phyloP scores from a whole-genome alignment of 192 early-diverging fungal species.

The Coemansia sp. region DNA sequence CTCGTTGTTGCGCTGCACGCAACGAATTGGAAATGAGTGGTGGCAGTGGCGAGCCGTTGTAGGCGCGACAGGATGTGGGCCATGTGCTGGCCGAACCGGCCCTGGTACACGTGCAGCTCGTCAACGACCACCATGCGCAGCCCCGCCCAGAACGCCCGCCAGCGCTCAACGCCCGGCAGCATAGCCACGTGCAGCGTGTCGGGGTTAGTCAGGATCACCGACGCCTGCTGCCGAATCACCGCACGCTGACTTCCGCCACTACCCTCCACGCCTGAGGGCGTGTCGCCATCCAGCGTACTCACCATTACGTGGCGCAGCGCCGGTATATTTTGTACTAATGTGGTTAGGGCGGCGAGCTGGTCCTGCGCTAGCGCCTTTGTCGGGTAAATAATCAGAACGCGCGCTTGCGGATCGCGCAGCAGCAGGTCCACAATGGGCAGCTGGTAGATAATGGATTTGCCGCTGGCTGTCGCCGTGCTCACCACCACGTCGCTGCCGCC shows the following conservation, averaged over 20 bases:
- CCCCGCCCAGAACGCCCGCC: slow-evolving; percentile 58
- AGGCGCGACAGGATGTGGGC: slow-evolving; percentile 67
- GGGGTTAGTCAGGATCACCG: slow-evolving; percentile 78
- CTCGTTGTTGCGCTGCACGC: slow-evolving; percentile 74
- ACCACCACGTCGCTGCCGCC: slow-evolving; percentile 60
- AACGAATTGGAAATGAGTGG: slow-evolving; percentile 60
- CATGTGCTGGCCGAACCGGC: slow-evolving; percentile 66
- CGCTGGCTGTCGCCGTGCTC: slow-evolving; percentile 75
- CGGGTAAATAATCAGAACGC: slow-evolving; percentile 69
- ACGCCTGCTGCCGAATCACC: slow-evolving; percentile 54
- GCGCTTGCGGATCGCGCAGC: slow-evolving; percentile 30
- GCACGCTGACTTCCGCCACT: slow-evolving; percentile 28
- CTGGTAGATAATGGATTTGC: slow-evolving; percentile 82
- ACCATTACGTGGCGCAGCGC: slow-evolving; percentile 33
- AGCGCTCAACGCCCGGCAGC: slow-evolving; percentile 57
- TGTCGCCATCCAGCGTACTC: slow-evolving; percentile 28
- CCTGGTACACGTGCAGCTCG: slow-evolving; percentile 74
- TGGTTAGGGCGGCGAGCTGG: slow-evolving; percentile 59
- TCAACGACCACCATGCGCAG: slow-evolving; percentile 72
- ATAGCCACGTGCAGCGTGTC: slow-evolving; percentile 77
- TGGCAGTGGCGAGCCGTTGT: slow-evolving; percentile 10
- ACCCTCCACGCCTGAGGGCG: not conserved
- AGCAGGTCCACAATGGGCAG: slow-evolving; percentile 61
- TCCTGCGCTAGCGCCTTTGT: slow-evolving; percentile 86
- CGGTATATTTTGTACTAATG: slow-evolving; percentile 27